phyloP scores from a whole-genome alignment of 768 basidiomycete species.

The Tylopilus intermedius region DNA sequence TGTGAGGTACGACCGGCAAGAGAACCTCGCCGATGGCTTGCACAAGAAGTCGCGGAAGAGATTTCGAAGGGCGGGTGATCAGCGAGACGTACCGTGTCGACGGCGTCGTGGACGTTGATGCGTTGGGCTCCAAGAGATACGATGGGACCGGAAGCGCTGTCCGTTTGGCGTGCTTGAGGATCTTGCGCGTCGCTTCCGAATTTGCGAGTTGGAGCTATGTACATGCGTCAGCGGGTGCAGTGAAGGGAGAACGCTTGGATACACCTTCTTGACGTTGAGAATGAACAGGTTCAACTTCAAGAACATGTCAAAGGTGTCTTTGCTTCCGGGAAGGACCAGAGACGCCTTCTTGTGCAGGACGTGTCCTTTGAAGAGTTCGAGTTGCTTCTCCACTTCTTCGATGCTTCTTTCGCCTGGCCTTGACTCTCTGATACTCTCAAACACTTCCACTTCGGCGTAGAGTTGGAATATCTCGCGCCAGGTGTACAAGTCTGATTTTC shows the following conservation, averaged over 20 bases:
- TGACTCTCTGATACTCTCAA: slow-evolving; percentile 65
- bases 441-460: slow-evolving; percentile 82
- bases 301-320: slow-evolving; percentile 63
- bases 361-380: slow-evolving; percentile 58
- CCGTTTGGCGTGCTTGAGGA: slow-evolving; percentile 87
- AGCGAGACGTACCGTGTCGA: slow-evolving; percentile 30
- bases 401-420: slow-evolving; percentile 62
- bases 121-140: slow-evolving; percentile 20
- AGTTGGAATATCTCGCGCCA: slow-evolving; percentile 90
- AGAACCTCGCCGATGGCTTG: slow-evolving; percentile 80
- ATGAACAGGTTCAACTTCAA: slow-evolving; percentile 72
- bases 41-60: slow-evolving; percentile 62
- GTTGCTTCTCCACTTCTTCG: slow-evolving; percentile 63
- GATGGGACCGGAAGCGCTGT: slow-evolving; percentile 69
- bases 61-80: slow-evolving; percentile 27
- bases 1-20: slow-evolving; percentile 71
- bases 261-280: slow-evolving; percentile 74
- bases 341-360: slow-evolving; percentile 47
- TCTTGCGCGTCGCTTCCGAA: slow-evolving; percentile 85
- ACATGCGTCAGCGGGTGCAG: not conserved
- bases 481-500: slow-evolving; percentile 62
- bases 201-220: slow-evolving; percentile 75
- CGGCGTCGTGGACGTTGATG: slow-evolving; percentile 8
- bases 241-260: not conserved
- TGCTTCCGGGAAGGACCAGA: slow-evolving; percentile 54